Percentiles rank a stretch among this genome's conserved stretches.
Evolutionary conservation across 2,329 filamentous ascomycete genomes (phyloP).

Genomic region (Leptodontidium sp.): DNA sequence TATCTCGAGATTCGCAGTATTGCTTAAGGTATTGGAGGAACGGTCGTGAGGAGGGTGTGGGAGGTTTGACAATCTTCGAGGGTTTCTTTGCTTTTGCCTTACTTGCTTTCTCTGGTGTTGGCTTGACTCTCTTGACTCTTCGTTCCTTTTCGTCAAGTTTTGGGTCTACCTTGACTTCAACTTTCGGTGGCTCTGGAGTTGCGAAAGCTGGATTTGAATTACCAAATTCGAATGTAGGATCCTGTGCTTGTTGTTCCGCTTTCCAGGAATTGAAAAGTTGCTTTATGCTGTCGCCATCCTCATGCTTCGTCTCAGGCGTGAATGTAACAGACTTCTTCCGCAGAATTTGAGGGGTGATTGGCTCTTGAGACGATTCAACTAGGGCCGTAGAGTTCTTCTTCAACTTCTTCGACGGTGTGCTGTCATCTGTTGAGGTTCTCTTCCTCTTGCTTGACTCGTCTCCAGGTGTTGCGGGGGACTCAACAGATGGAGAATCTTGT

Average conservation of each 20-base stretch:
- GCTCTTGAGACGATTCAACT: slow-evolving; percentile 32
- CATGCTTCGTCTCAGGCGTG: slow-evolving; percentile 66
- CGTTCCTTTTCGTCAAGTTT: slow-evolving; percentile 44
- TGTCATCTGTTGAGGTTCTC: slow-evolving; percentile 34
- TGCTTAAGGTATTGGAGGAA: slow-evolving; percentile 80
- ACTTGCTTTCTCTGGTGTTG: slow-evolving; percentile 33
- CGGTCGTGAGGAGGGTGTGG: slow-evolving; percentile 56
- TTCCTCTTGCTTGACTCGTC: slow-evolving; percentile 41
- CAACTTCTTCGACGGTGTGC: slow-evolving; percentile 40
- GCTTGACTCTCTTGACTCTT: slow-evolving; percentile 42
- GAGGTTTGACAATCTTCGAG: slow-evolving; percentile 34
- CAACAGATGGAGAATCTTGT: slow-evolving; percentile 45
- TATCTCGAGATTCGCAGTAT: slow-evolving; percentile 73
- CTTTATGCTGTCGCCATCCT: slow-evolving; percentile 62
- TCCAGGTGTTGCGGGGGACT: slow-evolving; percentile 31
- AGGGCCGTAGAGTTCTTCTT: slow-evolving; percentile 35
- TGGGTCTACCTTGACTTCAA: slow-evolving; percentile 43
- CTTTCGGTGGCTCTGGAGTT: slow-evolving; percentile 41
- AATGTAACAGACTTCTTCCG: slow-evolving; percentile 69
- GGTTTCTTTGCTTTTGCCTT: slow-evolving; percentile 32
- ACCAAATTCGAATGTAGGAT: slow-evolving; percentile 39
- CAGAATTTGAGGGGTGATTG: slow-evolving; percentile 41
- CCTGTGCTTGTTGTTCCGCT: slow-evolving; percentile 46
- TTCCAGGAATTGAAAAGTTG: slow-evolving; percentile 60
- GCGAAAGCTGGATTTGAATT: slow-evolving; percentile 38